Conservation (phyloP, 805 yeast species). For the Hanseniaspora mollemarum region DNA sequence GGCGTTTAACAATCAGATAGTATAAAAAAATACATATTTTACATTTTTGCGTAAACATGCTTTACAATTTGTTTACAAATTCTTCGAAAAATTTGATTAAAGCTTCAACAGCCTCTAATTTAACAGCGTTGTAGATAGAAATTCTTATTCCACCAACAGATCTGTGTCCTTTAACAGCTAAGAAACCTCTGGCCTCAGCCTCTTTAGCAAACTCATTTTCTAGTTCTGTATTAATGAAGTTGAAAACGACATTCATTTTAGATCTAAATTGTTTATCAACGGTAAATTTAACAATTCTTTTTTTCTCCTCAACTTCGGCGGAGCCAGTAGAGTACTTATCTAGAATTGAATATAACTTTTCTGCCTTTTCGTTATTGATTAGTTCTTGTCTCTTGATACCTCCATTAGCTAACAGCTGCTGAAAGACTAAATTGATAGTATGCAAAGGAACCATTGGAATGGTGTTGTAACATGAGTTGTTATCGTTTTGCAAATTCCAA, state of each 20-base stretch:
- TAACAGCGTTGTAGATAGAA: constrained; percentile 80
- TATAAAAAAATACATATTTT: background rate
- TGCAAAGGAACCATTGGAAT: constrained; percentile 88
- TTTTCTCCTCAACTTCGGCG: constrained; percentile 1
- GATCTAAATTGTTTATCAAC: constrained; percentile 60
- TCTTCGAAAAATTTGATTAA: constrained; percentile 47
- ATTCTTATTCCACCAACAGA: constrained; percentile 96
- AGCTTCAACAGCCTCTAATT: constrained; percentile 45
- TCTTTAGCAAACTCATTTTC: constrained; percentile 61
- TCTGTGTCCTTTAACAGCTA: constrained; percentile 89
- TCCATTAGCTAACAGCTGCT: constrained; percentile 51
- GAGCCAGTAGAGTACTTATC: constrained; percentile 45
- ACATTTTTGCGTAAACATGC: background rate
- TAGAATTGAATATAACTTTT: constrained; percentile 49
- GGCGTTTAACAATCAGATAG: background rate
- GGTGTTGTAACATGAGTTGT: constrained; percentile 91
- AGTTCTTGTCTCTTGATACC: constrained; percentile 56
- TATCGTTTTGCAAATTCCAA: constrained; percentile 71
- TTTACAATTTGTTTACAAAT: constrained; percentile 41
- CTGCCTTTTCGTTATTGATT: constrained; percentile 52
- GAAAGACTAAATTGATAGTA: constrained; percentile 67
- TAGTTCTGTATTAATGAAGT: constrained; percentile 47
- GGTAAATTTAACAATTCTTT: constrained; percentile 45
- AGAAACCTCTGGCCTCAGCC: constrained; percentile 48
- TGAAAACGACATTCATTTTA: constrained; percentile 88